Percentiles rank a stretch among this genome's conserved stretches.
These are phyloP conservation scores for Quercus variabilis DNA, from an alignment of 306 rosid genomes.

Conservation along the genomic window DNA sequence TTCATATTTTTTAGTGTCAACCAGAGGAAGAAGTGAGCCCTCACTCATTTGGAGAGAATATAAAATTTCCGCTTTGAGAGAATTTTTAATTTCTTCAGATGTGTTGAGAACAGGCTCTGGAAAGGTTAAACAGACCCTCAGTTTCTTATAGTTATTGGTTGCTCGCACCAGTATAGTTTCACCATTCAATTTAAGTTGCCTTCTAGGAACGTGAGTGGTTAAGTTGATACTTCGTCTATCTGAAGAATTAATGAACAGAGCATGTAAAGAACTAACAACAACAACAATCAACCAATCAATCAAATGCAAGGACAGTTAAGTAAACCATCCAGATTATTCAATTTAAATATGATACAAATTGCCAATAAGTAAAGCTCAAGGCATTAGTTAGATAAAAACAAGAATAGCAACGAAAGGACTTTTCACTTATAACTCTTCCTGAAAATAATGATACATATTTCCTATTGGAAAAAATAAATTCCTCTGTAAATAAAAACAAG, in stretches of 20 bases:
- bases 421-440: too few species aligned
- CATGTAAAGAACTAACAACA: slow-evolving; percentile 10
- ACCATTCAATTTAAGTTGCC: slow-evolving; percentile 55
- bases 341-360: too few species aligned
- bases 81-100: slow-evolving; percentile 51
- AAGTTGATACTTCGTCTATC: slow-evolving; percentile 68
- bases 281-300: too few species aligned
- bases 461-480: too few species aligned
- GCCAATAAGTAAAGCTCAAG: too few species aligned
- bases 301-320: too few species aligned
- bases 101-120: slow-evolving; percentile 71
- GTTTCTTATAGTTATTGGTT: slow-evolving; percentile 53
- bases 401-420: too few species aligned
- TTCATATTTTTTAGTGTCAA: slow-evolving; percentile 18
- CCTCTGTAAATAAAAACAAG: too few species aligned
- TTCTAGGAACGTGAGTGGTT: slow-evolving; percentile 62
- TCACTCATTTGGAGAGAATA: slow-evolving; percentile 34
- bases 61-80: neutral
- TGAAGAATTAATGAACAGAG: slow-evolving; percentile 34
- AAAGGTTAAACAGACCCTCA: slow-evolving; percentile 65
- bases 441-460: too few species aligned
- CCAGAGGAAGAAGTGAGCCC: slow-evolving; percentile 52
- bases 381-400: too few species aligned
- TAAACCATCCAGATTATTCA: too few species aligned
- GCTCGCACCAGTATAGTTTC: slow-evolving; percentile 76